Base-by-base conservation (phyloP, 495 filamentous ascomycete species). In the Tricharina praecox region DNA sequence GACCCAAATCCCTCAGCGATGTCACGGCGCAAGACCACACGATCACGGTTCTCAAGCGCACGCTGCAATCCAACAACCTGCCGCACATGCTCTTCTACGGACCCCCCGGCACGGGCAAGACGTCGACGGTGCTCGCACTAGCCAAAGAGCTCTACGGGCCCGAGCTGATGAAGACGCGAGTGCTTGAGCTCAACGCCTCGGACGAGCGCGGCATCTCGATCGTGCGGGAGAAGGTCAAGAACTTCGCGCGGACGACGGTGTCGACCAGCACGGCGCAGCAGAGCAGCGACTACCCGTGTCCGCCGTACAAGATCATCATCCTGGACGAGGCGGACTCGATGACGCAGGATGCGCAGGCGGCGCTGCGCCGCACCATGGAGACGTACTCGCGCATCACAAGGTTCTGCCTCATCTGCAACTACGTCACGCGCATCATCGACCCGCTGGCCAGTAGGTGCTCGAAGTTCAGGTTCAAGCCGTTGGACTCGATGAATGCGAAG, bases 61-160 rank as follows among this genome's bases (percentile, higher is more conserved):
- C 85, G 20, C 70, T 99, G 15, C 88, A 95, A 74, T 81, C 88
- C 61, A 81, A 85, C 39, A 97, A 97, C 61, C 80, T 99, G 39
- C 90, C 90, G 18, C 92, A 99, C 64, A 94, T 99, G 85, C 84
- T 99, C 61, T 96, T 96, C 70, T 99, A 85, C 55, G 80, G 80
- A 11, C 80, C 80, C 0, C 80, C 80, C 4, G 80, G 80, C 33
- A 85, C 80, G 2, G 80, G 80, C 43, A 85, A 85, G 63, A 85
- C 80, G 13, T 80, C 76, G n/a, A 85, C 80, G 2, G 77, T 85
- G 52, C 77, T 85, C 54, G 80, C 80, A 13, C 84, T 99, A 24
- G 86, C 88, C 32, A 94, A 94, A 65, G 87, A 94, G 56, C 84
- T 99, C 52, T 99, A 92, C 69, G 90, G 56, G 28, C 90, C 90